These are phyloP conservation scores for Anthracocystis walkeri DNA, from an alignment of 1,284 basidiomycete genomes.

Conservation along the genomic window DNA sequence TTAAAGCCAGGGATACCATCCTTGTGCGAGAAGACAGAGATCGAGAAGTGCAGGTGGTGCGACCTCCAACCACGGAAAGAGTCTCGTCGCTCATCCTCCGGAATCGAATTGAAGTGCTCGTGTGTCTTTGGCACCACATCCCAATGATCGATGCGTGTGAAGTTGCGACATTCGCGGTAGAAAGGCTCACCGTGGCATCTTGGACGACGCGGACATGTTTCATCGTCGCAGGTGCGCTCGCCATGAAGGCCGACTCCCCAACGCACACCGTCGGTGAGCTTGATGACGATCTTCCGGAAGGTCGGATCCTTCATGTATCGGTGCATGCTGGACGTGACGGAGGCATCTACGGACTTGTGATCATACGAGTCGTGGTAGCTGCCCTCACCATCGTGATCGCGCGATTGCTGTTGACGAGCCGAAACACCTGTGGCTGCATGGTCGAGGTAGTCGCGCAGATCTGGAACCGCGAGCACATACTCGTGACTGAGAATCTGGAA, in stretches of 20 bases:
- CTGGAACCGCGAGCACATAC: constrained; percentile 66
- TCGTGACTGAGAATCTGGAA: constrained; percentile 86
- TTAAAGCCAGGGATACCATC: constrained; percentile 61
- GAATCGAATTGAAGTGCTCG: constrained; percentile 70
- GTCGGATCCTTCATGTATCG: constrained; percentile 60
- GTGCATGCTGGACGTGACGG: constrained; percentile 30
- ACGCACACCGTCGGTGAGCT: constrained; percentile 86
- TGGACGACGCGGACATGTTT: constrained; percentile 73
- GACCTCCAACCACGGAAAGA: constrained; percentile 91
- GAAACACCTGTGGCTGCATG: constrained; percentile 71
- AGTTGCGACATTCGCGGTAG: constrained; percentile 83
- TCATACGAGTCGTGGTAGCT: constrained; percentile 42
- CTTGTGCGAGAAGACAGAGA: constrained; percentile 79
- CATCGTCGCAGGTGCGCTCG: constrained; percentile 85
- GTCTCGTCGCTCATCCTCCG: constrained; percentile 72
- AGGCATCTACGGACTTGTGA: constrained; percentile 29
- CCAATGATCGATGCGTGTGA: constrained; percentile 86
- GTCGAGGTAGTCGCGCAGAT: constrained; percentile 72
- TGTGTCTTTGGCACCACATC: constrained; percentile 77
- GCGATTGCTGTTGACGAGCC: constrained; percentile 6
- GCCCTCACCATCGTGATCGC: constrained; percentile 19
- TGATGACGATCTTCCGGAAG: constrained; percentile 69
- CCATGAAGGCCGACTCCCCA: constrained; percentile 88
- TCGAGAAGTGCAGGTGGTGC: constrained; percentile 91
- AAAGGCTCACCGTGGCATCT: constrained; percentile 77